Evolutionary conservation across 2,329 filamentous ascomycete genomes (phyloP).

Genomic region (Gaeumannomyces sp.): DNA sequence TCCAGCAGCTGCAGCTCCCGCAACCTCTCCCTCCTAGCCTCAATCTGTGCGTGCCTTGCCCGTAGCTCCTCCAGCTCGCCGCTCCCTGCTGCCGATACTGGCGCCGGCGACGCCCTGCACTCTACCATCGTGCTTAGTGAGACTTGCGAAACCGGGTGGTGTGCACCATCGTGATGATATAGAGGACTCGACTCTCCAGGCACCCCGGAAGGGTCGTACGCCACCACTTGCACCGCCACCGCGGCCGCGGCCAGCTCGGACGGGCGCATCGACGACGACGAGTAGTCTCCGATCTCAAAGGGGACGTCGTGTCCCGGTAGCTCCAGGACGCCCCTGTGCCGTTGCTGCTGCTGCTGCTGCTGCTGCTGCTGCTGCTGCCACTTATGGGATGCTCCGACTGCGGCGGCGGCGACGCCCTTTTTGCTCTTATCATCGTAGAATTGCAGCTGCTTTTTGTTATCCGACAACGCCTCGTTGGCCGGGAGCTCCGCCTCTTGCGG

Average conservation of each 20-base stretch:
- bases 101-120: neutral
- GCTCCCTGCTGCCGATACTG: no score
- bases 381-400: neutral
- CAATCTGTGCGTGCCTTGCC: neutral
- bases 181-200: neutral
- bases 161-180: neutral
- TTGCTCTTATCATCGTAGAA: neutral
- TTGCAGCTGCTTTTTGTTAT: neutral
- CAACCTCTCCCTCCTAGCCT: neutral
- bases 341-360: neutral
- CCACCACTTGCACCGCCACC: no score
- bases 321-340: neutral
- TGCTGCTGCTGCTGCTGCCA: neutral
- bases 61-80: neutral
- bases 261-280: no score
- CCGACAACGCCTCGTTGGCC: neutral
- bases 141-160: neutral
- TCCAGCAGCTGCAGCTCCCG: constrained; percentile 3
- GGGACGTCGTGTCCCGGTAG: neutral
- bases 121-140: neutral
- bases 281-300: neutral
- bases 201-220: neutral
- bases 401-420: neutral
- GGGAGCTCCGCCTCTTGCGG: neutral
- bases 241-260: neutral